Evolutionary conservation across 2,329 filamentous ascomycete species (phyloP).

Genomic region (Penicillium sp.): DNA sequence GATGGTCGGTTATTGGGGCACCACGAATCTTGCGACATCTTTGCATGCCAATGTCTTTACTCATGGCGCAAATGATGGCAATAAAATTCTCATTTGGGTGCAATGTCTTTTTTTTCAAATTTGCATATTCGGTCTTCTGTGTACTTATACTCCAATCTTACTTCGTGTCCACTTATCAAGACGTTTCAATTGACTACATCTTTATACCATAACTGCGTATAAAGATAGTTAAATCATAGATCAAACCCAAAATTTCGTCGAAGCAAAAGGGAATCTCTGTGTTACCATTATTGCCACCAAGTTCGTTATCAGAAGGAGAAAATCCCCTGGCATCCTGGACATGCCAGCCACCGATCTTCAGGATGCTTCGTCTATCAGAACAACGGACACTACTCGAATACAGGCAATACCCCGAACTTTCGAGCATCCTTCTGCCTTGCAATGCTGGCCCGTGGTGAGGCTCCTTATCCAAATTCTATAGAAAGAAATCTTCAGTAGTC

Average conservation of each 20-base stretch:
- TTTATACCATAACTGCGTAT: neutral
- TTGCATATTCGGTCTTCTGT: conserved; percentile 32
- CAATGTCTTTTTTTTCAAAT: conserved; percentile 12
- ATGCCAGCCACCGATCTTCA: too few relatives aligned
- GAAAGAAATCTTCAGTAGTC: conserved; percentile 11
- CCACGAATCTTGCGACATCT: conserved; percentile 8
- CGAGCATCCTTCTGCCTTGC: too few relatives aligned
- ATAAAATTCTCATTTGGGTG: conserved; percentile 6
- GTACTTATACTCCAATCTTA: conserved; percentile 39
- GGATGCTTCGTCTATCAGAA: too few relatives aligned
- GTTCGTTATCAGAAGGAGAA: neutral
- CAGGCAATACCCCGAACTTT: too few relatives aligned
- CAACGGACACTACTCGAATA: too few relatives aligned
- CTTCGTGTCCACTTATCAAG: conserved; percentile 9
- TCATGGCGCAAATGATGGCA: conserved; percentile 2
- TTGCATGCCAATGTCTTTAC: conserved; percentile 3
- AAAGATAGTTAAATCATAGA: neutral
- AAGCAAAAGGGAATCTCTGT: neutral
- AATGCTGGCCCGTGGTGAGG: neutral
- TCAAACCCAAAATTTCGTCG: neutral
- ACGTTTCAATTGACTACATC: neutral
- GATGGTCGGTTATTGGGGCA: conserved; percentile 13
- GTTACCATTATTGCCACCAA: neutral
- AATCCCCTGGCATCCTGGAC: neutral
- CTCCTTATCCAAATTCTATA: neutral